A percentile compares a stretch with the other conserved stretches of the same genome.
Evolutionary conservation across 306 rosid species (phyloP).

Genomic region (Pterocarpus macrocarpus): DNA sequence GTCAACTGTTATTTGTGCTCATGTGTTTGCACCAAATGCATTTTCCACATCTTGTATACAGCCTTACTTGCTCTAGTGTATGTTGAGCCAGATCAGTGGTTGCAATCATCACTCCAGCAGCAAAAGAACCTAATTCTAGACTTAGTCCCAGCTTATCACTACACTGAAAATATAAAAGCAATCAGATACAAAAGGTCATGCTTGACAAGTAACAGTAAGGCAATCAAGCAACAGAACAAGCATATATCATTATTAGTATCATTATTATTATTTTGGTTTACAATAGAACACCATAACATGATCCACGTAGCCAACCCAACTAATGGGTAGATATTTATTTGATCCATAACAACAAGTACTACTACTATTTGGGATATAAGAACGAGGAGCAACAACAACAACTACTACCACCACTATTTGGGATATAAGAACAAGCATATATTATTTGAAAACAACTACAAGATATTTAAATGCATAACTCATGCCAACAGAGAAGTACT

Average conservation of each 20-base stretch:
- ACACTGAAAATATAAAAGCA: conserved; percentile 72
- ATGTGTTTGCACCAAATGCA: conserved; percentile 9
- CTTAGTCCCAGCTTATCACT: conserved; percentile 98
- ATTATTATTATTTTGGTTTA: too few relatives aligned
- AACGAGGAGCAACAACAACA: background rate
- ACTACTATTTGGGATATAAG: background rate
- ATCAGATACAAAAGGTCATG: conserved; percentile 36
- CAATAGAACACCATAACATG: background rate
- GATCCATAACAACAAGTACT: background rate
- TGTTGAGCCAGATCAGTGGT: conserved; percentile 98
- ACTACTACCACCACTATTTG: background rate
- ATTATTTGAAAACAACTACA: conserved; percentile 11
- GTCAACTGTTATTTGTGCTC: conserved; percentile 26
- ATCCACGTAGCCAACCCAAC: background rate
- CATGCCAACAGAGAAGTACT: conserved; percentile 34
- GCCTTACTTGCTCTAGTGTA: conserved; percentile 91
- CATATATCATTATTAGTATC: background rate
- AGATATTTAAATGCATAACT: conserved; percentile 15
- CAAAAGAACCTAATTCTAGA: conserved; percentile 96
- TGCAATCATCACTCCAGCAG: conserved; percentile 99
- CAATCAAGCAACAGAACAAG: conserved; percentile 38
- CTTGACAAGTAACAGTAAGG: conserved; percentile 19
- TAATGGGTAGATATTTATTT: background rate
- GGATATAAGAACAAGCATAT: conserved; percentile 26
- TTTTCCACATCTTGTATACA: conserved; percentile 28